These are phyloP conservation scores for Fraxinus anomala DNA, from an alignment of 257 asterid genomes.

Conservation along the genomic window DNA sequence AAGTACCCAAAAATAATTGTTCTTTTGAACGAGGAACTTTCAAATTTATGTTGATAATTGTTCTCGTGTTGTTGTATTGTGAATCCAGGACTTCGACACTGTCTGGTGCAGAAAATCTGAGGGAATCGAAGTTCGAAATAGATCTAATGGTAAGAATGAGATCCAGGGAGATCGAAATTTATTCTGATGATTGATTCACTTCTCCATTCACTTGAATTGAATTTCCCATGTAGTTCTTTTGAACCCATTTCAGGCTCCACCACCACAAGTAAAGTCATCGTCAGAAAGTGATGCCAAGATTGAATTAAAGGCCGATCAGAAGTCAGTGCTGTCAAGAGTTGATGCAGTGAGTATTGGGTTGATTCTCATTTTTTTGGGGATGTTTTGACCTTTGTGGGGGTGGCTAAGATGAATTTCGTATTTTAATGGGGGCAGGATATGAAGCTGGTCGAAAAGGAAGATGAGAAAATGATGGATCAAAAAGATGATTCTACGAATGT, in stretches of 20 bases:
- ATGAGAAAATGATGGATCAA: slow-evolving; percentile 39
- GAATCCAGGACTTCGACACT: slow-evolving; percentile 43
- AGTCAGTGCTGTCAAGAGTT: slow-evolving; percentile 39
- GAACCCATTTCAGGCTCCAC: slow-evolving; percentile 66
- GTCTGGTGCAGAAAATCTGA: slow-evolving; percentile 44
- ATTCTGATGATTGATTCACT: background rate
- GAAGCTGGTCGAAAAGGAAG: slow-evolving; percentile 37
- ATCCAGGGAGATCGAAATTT: background rate
- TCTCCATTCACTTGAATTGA: slow-evolving; percentile 5
- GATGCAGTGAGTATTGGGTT: slow-evolving; percentile 44
- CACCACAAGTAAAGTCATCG: slow-evolving; percentile 65
- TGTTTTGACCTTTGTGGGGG: slow-evolving; percentile 6
- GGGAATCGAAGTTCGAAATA: slow-evolving; percentile 80
- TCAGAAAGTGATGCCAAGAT: slow-evolving; percentile 55
- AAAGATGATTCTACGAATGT: slow-evolving; percentile 31
- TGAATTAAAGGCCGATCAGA: slow-evolving; percentile 42
- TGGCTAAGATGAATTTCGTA: slow-evolving; percentile 3
- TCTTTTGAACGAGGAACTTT: background rate
- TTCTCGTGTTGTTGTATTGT: slow-evolving; percentile 11
- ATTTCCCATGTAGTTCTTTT: slow-evolving; percentile 15
- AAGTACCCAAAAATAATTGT: slow-evolving; percentile 33
- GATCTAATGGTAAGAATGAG: slow-evolving; percentile 85
- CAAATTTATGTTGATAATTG: slow-evolving; percentile 2
- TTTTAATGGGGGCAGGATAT: slow-evolving; percentile 41
- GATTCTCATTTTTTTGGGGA: background rate